Evolutionary conservation across 1,284 basidiomycete genomes (phyloP).

Genomic region (Thecaphora frezii): DNA sequence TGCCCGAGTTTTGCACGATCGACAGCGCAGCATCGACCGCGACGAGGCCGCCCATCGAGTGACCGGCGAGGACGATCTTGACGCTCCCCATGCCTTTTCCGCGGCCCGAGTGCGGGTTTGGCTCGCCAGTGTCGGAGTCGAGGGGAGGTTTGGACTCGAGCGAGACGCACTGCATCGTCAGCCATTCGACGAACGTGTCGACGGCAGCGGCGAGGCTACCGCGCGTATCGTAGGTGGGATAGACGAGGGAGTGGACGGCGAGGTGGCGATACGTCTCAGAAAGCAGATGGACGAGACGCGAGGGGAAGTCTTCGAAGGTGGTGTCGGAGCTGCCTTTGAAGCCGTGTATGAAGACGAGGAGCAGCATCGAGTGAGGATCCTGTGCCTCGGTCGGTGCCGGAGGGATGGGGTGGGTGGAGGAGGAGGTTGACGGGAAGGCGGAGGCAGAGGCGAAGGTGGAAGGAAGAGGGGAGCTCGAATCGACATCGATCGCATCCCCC

Average conservation of each 20-base stretch:
- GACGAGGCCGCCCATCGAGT: constrained; percentile 66
- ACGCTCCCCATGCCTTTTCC: constrained; percentile 47
- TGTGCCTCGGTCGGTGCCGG: too few species aligned
- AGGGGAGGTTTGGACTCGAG: constrained; percentile 66
- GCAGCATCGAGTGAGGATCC: constrained; percentile 24
- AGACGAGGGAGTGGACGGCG: constrained; percentile 73
- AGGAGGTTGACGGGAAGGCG: too few species aligned
- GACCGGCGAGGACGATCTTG: constrained; percentile 82
- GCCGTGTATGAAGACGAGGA: constrained; percentile 47
- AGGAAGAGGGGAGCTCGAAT: too few species aligned
- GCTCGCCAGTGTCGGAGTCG: constrained; percentile 18
- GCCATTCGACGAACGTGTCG: constrained; percentile 30
- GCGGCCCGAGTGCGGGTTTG: constrained; percentile 20
- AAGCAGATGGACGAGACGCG: constrained; percentile 75
- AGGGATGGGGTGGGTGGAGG: too few species aligned
- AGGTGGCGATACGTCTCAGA: constrained; percentile 63
- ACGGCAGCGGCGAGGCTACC: constrained; percentile 44
- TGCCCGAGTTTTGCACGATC: constrained; percentile 16
- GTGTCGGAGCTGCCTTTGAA: constrained; percentile 73
- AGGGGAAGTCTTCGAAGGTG: constrained; percentile 75
- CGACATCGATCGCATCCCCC: too few species aligned
- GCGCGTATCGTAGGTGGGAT: constrained; percentile 83
- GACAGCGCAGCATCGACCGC: constrained; percentile 76
- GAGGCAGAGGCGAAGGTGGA: too few species aligned
- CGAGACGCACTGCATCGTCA: constrained; percentile 74